Evolutionary conservation across 352 stramenopile genomes (phyloP).

Genomic region (Phytophthora cryptogea): DNA sequence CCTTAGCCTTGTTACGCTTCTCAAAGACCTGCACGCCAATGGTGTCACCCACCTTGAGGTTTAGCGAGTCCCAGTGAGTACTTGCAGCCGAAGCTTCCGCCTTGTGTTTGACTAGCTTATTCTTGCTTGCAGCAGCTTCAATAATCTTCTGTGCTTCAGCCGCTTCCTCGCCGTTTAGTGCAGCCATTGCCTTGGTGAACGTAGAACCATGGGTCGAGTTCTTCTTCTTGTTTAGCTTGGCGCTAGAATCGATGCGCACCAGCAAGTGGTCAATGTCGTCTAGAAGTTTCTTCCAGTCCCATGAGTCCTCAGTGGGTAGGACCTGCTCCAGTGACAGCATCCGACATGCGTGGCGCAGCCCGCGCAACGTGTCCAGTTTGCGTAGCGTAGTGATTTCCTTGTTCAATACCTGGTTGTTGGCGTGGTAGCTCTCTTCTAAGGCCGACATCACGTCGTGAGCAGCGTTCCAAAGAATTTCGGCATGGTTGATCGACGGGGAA

Average conservation of each 20-base stretch:
- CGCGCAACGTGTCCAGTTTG: constrained; percentile 69
- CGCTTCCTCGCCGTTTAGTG: constrained; percentile 31
- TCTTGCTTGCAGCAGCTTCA: constrained; percentile 32
- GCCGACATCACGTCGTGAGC: constrained; percentile 87
- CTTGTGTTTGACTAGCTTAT: constrained; percentile 28
- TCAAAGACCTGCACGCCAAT: constrained; percentile 81
- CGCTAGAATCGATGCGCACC: constrained; percentile 57
- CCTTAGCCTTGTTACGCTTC: constrained; percentile 69
- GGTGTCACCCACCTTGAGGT: constrained; percentile 59
- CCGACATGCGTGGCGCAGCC: constrained; percentile 62
- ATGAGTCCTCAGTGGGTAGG: constrained; percentile 72
- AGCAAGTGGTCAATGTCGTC: constrained; percentile 77
- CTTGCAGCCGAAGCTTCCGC: constrained; percentile 27
- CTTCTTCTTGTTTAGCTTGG: constrained; percentile 43
- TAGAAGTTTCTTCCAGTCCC: constrained; percentile 80
- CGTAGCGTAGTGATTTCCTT: constrained; percentile 50
- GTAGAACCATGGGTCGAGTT: constrained; percentile 36
- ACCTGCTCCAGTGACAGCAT: constrained; percentile 72
- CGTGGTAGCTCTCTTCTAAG: constrained; percentile 80
- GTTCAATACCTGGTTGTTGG: constrained; percentile 48
- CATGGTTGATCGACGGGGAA: constrained; percentile 89
- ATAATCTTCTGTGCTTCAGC: constrained; percentile 35
- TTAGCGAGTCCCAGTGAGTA: constrained; percentile 70
- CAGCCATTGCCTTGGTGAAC: constrained; percentile 27
- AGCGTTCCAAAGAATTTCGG: constrained; percentile 94